Base-by-base conservation (phyloP, 768 basidiomycete genomes). In the Terana coerulea region DNA sequence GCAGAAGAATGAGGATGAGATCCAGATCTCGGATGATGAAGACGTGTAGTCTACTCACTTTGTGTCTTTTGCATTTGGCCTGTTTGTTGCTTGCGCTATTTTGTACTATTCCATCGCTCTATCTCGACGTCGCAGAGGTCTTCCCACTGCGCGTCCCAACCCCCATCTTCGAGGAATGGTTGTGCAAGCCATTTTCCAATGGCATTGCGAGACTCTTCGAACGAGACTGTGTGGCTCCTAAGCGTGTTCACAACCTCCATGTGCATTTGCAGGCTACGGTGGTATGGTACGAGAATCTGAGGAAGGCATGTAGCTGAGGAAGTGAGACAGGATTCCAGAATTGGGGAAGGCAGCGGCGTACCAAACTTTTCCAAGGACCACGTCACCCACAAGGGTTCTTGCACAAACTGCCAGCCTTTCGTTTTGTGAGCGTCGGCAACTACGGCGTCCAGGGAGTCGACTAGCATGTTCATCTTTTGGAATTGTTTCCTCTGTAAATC, bases 21-120 rank as follows among this genome's bases (percentile, higher is more conserved):
- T 94, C 53, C 88, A 86, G 54, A 91, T 93, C 60, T 88, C 86
- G 42, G 88, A 91, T 62, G 91, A 92, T 46, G 88, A 91, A 58
- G 85, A 86, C 62, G 62, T 40, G 15, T 45, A 26, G 21, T 46
- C 21, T 21, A 19, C 15, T 10, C 25, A 40, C 39, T 24, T 40
- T 40, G 11, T 24, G n/a, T n/a, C n/a, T n/a, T n/a, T n/a, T n/a
- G n/a, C n/a, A n/a, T n/a, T n/a, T n/a, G n/a, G 58, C 57, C 22
- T 61, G 47, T 50, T 47, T 33, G 14, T 12, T 25, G 24, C n/a
- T n/a, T 24, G 30, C 31, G 9, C 31, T 42, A 51, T 46, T 49
- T 49, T 62, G 57, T 60, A 57, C 56, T 59, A 52, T 78, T 69
- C 87, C 89, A 90, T 47, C 79, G 75, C 60, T 88, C 86, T 52